phyloP scores from a whole-genome alignment of 345 rosid genomes.

The Camelina hispida region DNA sequence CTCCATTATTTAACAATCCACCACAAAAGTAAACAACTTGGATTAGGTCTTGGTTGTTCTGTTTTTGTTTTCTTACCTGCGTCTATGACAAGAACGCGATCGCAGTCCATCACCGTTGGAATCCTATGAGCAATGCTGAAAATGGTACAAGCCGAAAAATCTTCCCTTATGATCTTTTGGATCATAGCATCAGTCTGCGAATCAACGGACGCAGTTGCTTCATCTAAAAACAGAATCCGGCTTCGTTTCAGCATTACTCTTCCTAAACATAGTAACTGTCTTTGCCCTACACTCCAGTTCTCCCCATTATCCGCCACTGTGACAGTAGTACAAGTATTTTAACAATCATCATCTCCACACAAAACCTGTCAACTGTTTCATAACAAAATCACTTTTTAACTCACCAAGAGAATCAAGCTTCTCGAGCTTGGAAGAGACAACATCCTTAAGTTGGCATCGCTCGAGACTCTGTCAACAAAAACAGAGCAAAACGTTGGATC shows the following conservation, averaged over 20 bases:
- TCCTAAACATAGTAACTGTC: constrained; percentile 92
- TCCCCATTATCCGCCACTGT: constrained; percentile 90
- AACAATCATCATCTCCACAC: background rate
- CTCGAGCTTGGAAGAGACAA: constrained; percentile 71
- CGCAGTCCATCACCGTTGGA: constrained; percentile 97
- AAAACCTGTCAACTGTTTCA: background rate
- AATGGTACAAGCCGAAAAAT: constrained; percentile 75
- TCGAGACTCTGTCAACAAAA: constrained; percentile 63
- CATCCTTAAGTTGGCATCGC: constrained; percentile 89
- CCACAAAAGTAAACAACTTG: background rate
- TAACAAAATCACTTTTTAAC: background rate
- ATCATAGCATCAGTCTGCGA: constrained; percentile 91
- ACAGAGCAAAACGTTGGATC: constrained; percentile 12
- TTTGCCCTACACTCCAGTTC: constrained; percentile 98
- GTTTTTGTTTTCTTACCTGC: constrained; percentile 58
- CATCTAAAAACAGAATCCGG: constrained; percentile 80
- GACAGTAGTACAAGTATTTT: background rate
- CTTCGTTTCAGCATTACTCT: constrained; percentile 87
- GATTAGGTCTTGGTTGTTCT: background rate
- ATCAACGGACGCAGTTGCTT: constrained; percentile 97
- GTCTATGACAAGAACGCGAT: constrained; percentile 84
- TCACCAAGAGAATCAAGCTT: constrained; percentile 82
- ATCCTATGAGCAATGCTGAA: constrained; percentile 98
- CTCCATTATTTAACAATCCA: background rate
- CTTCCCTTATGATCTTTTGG: constrained; percentile 89